These are phyloP conservation scores for Neophaeococcomyces aloes DNA, from an alignment of 2,329 filamentous ascomycete genomes.

Conservation along the genomic window DNA sequence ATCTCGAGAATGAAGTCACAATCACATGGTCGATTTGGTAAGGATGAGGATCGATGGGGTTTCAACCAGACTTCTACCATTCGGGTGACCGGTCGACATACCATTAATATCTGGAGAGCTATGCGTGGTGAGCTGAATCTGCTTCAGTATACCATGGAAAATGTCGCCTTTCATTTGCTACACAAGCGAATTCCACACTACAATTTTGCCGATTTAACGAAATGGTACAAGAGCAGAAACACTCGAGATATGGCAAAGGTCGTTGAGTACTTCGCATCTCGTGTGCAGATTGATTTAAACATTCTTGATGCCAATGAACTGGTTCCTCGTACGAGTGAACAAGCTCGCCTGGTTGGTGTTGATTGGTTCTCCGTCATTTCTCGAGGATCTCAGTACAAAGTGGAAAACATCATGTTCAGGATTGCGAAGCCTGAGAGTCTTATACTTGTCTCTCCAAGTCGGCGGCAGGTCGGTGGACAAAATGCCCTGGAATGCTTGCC, in stretches of 20 bases:
- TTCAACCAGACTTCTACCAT: constrained; percentile 91
- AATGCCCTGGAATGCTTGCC: constrained; percentile 92
- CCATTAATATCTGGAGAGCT: constrained; percentile 94
- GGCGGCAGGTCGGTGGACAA: constrained; percentile 84
- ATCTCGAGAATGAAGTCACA: constrained; percentile 79
- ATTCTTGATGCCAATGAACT: constrained; percentile 86
- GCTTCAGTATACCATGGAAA: constrained; percentile 92
- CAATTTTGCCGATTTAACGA: constrained; percentile 63
- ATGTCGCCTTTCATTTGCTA: constrained; percentile 82
- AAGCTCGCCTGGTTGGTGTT: constrained; percentile 81
- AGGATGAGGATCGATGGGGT: constrained; percentile 80
- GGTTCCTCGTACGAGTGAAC: constrained; percentile 80
- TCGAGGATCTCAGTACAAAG: constrained; percentile 93
- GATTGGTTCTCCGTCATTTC: constrained; percentile 97
- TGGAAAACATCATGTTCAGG: constrained; percentile 96
- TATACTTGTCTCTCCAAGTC: constrained; percentile 75
- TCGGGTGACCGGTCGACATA: constrained; percentile 82
- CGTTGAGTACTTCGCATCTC: constrained; percentile 63
- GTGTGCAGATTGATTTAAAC: constrained; percentile 74
- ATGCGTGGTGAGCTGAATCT: constrained; percentile 90
- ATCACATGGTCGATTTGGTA: constrained; percentile 73
- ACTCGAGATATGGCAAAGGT: constrained; percentile 62
- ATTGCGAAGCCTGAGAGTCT: constrained; percentile 97
- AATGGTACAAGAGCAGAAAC: constrained; percentile 65
- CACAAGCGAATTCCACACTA: constrained; percentile 85